Base-by-base conservation (phyloP, 768 basidiomycete genomes). In the Tylopilus rubrobrunneus region DNA sequence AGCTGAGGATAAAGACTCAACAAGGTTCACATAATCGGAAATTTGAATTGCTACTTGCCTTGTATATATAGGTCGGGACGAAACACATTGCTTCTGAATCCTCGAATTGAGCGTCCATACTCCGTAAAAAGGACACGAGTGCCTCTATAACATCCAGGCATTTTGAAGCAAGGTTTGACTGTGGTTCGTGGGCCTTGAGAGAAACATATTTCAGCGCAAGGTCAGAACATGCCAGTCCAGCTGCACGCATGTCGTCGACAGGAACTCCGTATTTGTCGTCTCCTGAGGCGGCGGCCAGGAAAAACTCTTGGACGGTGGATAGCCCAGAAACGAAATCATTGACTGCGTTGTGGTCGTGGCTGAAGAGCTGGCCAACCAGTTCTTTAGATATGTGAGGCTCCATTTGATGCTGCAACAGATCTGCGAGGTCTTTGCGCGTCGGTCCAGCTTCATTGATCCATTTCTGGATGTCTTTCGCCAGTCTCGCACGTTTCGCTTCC, bases 301-400 rank as follows among this genome's bases (percentile, higher is more conserved):
- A 94, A 65, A 92, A 87, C 2, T 95, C 91, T 49, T 84, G 79
- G 21, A 98, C 76, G 46, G 74, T 77, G 7, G 80, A 75, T 49
- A 98, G 71, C 7, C 89, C 96, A n/a, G 76, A 75, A 49, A 96
- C 79, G 63, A 89, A 86, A 67, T 98, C 97, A 62, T 92, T 95
- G 58, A 98, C 87, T 7, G 94, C 92, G 59, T 88, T 91, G 68
- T 98, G 97, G 62, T 97, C 97, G 56, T 89, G 90, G 64, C 96
- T 98, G 75, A 98, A 99, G 28, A 99, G 76, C 28, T 82, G 82
- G 5, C 81, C 71, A 12, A 89, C 69, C 3, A 98, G 72, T 2
- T 94, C 88, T 56, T 86, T 84, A 4, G 88, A 87, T 7, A 82
- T 78, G 62, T 88, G 81, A 9, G 85, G 79, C 60, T 95, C 93